Conservation (phyloP, 106 monocot genomes). For the Hemerocallis citrina region DNA sequence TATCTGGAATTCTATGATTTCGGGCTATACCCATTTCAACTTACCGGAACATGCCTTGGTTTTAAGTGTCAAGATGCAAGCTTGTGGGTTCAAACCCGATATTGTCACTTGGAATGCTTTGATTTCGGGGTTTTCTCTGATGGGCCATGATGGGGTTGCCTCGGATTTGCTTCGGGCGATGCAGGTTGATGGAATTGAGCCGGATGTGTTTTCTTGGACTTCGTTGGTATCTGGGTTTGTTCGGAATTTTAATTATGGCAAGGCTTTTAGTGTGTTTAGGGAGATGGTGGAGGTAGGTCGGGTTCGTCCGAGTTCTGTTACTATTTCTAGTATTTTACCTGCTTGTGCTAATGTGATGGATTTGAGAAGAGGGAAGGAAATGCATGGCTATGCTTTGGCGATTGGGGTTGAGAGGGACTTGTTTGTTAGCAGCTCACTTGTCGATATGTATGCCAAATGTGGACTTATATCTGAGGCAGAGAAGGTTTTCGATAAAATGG, state of each 20-base stretch:
- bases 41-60: constrained; percentile 17
- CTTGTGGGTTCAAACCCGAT: constrained; percentile 24
- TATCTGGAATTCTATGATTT: constrained; percentile 58
- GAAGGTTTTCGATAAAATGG: constrained; percentile 31
- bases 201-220: constrained; percentile 57
- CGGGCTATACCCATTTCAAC: constrained; percentile 30
- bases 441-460: constrained; percentile 62
- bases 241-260: constrained; percentile 21
- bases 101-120: constrained; percentile 42
- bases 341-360: constrained; percentile 39
- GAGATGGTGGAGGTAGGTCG: constrained; percentile 23
- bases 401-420: constrained; percentile 21
- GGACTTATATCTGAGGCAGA: constrained; percentile 35
- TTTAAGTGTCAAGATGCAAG: constrained; percentile 21
- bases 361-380: constrained; percentile 31
- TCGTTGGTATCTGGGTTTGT: constrained; percentile 38
- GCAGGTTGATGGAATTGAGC: constrained; percentile 23
- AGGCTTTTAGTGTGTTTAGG: constrained; percentile 30
- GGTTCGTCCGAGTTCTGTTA: constrained; percentile 42
- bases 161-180: constrained; percentile 24
- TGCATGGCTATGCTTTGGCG: constrained; percentile 32
- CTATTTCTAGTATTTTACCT: constrained; percentile 37
- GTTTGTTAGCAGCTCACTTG: constrained; percentile 32
- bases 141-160: constrained; percentile 21
- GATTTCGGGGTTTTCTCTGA: constrained; percentile 39